Base-by-base conservation (phyloP, 176 grass and related monocot species). In the Bonia amplexicaulis region DNA sequence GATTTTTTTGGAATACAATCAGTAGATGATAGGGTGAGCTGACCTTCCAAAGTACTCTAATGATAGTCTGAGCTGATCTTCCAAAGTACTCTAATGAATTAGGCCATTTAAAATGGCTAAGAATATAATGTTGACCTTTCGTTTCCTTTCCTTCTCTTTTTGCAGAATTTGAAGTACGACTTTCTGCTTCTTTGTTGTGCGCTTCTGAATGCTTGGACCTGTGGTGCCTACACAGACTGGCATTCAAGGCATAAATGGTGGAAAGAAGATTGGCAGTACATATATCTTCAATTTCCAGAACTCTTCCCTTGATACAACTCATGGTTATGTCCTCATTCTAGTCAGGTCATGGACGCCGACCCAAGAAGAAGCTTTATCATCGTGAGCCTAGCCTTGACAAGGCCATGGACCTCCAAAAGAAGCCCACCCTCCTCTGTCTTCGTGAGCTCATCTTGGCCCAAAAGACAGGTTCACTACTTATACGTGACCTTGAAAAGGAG, bases 311-410 rank as follows among this genome's bases (percentile, higher is more conserved):
- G 26, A 31, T 87, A 73, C 90, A 69, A 88, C 57, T 65, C 49
- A 82, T 83, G 80, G 47, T 71, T 69, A 79, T 95, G 87, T 92
- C 86, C 23, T 84, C 92, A 12, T 93, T 85, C 85, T 81, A 92
- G 6, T 33, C 62, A 8, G 78, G 83, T 55, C 87, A 87, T 66
- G 93, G 83, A 9, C 85, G 70, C 25, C 88, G 89, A 12, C 84
- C 96, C 0, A 98, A 95, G 89, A 95, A 95, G 82, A 98, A 93
- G 73, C 54, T 98, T 46, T 98, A 98, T 87, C 84, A 95, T 73
- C 89, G 93, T 33, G 91, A 93, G 5, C 83, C 88, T 55, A 86
- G 86, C 27, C 91, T 98, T 47, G 91, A 95, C 87, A 95, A 90
- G 85, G 89, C 86, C 77, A 91, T 94, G 80, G 93, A 95, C 77